A percentile compares a stretch with the other conserved stretches of the same genome.
Evolutionary conservation across 140 eudicot species (phyloP).

Genomic region (Senecio squalidus): DNA sequence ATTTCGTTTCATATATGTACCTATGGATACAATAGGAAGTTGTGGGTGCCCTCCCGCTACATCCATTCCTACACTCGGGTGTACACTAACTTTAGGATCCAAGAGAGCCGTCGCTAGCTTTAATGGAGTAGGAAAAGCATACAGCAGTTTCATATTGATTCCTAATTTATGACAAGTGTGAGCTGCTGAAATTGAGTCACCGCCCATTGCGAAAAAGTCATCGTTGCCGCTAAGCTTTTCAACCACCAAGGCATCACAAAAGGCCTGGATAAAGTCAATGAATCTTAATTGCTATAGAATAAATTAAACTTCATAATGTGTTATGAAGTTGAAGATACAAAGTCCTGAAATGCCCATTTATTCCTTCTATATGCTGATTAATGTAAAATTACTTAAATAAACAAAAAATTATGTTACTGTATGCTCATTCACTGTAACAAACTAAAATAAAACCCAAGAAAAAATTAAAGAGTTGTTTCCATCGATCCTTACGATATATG

Average conservation of each 20-base stretch:
- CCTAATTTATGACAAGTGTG: slow-evolving; percentile 66
- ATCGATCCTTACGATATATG: not conserved
- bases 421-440: no score
- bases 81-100: slow-evolving; percentile 18
- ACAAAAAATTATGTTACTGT: no score
- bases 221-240: slow-evolving; percentile 44
- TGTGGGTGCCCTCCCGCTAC: slow-evolving; percentile 14
- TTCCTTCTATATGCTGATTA: no score
- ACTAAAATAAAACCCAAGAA: not conserved
- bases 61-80: slow-evolving; percentile 20
- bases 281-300: not conserved
- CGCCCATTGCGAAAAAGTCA: slow-evolving; percentile 76
- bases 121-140: slow-evolving; percentile 57
- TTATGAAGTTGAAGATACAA: not conserved
- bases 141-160: slow-evolving; percentile 73
- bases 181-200: slow-evolving; percentile 86
- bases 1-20: slow-evolving; percentile 1
- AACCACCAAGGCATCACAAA: slow-evolving; percentile 58
- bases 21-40: slow-evolving; percentile 10
- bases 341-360: no score
- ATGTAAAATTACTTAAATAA: not conserved
- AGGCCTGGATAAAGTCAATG: slow-evolving; percentile 43
- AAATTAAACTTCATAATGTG: not conserved
- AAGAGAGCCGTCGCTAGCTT: slow-evolving; percentile 58
- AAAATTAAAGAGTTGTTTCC: no score